Evolutionary conservation across 2,329 filamentous ascomycete genomes (phyloP), one percentile per base, ranked within the genome.

Genomic region (Pochonia chlamydosporia): DNA sequence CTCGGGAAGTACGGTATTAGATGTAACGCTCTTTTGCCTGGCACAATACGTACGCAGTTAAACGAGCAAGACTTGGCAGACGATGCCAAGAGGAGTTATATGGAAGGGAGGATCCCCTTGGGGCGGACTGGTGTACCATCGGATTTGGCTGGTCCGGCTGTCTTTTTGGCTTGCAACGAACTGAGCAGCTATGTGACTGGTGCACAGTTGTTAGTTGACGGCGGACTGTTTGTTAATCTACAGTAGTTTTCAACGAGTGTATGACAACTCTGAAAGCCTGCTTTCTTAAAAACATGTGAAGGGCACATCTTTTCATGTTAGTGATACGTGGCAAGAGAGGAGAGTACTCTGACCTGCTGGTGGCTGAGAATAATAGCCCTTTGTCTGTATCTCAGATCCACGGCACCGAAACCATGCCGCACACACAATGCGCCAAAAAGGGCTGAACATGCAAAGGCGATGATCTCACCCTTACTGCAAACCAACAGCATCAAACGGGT

Each of bases 161-260:
- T 95, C 25, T 95, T 95, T 65, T 70, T 95, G 60, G 89, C 85
- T 0, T 87, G 84, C 59, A 85, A 87, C 50, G 79, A 85, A 64
- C 67, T 95, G 68, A 92, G 85, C 62, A 79, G 79, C 21, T 93
- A 91, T 67, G 85, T 93, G 49, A 92, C 82, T 49, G 89, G 89
- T 0, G 84, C 89, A 14, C 88, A 93, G 66, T 61, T 96, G 55
- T 65, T 96, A 52, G 90, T 96, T 13, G 90, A 96, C 66, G 91
- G 90, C 10, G 90, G 91, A 0, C 64, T 92, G 52, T 96, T 93
- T 73, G 90, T 95, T 14, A 95, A 95, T 66, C 70, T 95, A 57
- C 89, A 93, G 66, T 92, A 67, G 63, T 41, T 52, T 48, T 48
- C 28, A 8, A n/a, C n/a, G 31, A 14, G 42, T 16, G 26, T 28